Evolutionary conservation across 495 filamentous ascomycete genomes (phyloP).

Genomic region (Ascobolus immersus): DNA sequence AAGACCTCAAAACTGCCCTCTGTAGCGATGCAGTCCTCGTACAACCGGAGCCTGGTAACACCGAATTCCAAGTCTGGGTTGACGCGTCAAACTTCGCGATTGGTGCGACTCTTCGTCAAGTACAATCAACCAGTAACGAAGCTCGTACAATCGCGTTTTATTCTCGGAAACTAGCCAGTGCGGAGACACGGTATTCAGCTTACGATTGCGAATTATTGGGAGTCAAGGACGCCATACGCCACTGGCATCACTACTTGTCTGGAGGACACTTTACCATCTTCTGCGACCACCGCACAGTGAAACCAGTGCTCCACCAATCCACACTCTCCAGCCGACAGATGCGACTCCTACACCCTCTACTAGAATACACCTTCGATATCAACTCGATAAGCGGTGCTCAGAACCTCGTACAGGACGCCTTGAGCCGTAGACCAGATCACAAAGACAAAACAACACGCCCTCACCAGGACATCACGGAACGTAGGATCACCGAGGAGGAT

Average conservation of each 20-base stretch:
- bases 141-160: neutral
- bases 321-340: neutral
- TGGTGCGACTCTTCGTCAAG: neutral
- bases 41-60: no score
- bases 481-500: no score
- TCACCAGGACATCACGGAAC: no score
- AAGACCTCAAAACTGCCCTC: no score
- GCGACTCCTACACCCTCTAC: neutral
- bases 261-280: neutral
- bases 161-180: neutral
- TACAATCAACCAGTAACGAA: neutral
- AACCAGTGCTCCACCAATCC: neutral
- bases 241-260: neutral
- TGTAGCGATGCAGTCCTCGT: no score
- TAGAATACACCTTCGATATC: slow-evolving; percentile 1
- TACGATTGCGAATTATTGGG: neutral
- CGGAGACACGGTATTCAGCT: neutral
- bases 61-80: no score
- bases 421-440: neutral
- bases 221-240: neutral
- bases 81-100: neutral
- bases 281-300: neutral
- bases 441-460: neutral
- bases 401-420: neutral
- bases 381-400: neutral